phyloP scores from a whole-genome alignment of 179 eudicot genomes.

The Gypsophila paniculata region DNA sequence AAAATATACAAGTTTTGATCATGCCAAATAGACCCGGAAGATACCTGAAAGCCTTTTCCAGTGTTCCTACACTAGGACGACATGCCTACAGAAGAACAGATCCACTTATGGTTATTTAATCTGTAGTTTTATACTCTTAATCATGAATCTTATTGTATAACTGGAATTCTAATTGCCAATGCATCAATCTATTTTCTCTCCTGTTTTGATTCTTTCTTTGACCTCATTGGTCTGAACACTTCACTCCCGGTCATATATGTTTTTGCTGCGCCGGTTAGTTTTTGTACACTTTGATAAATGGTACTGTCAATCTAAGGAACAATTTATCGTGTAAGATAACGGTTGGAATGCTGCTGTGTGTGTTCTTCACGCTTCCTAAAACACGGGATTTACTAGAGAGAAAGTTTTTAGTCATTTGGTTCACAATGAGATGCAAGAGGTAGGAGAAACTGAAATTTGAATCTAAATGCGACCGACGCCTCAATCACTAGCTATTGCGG shows the following conservation, averaged over 20 bases:
- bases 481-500: too few relatives aligned
- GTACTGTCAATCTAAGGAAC: too few relatives aligned
- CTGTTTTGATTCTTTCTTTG: not conserved
- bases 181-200: not conserved
- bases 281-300: too few relatives aligned
- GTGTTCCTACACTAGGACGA: constrained; percentile 9
- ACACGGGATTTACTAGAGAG: too few relatives aligned
- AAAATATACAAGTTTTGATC: constrained; percentile 9
- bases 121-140: constrained; percentile 11
- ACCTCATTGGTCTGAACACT: not conserved
- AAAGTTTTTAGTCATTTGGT: too few relatives aligned
- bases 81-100: constrained; percentile 7
- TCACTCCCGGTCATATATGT: not conserved
- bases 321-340: too few relatives aligned
- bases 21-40: constrained; percentile 10
- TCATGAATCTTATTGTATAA: constrained; percentile 6
- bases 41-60: constrained; percentile 1
- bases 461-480: too few relatives aligned
- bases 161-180: constrained; percentile 12
- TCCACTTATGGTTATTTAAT: not conserved
- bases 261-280: too few relatives aligned
- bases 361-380: too few relatives aligned
- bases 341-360: too few relatives aligned
- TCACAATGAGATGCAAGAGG: too few relatives aligned
- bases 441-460: too few relatives aligned